Conservation (phyloP, 2,329 filamentous ascomycete species). For the Trichoderma brevicompactum region DNA sequence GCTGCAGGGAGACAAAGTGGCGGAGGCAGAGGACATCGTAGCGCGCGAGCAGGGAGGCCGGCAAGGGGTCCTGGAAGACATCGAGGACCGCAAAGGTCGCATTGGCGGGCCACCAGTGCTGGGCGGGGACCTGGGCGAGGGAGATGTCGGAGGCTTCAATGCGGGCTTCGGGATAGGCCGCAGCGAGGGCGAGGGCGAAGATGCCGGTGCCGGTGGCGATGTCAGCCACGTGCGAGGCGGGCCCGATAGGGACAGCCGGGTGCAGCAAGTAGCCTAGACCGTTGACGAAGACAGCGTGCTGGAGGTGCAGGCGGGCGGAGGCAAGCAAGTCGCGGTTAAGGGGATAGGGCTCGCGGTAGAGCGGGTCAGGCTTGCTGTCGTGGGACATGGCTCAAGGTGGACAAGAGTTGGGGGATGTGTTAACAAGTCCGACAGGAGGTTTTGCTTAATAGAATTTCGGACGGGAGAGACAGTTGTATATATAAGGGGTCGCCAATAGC, state of each 20-base stretch:
- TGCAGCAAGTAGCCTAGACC: slow-evolving; percentile 5
- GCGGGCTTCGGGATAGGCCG: slow-evolving; percentile 4
- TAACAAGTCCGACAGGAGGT: too few relatives aligned
- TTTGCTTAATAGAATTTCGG: too few relatives aligned
- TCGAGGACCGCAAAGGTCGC: background rate
- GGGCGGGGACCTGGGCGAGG: slow-evolving; percentile 6
- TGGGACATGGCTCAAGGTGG: too few relatives aligned
- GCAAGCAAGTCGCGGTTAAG: slow-evolving; percentile 5
- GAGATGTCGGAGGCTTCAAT: slow-evolving; percentile 5
- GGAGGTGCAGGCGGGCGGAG: slow-evolving; percentile 8
- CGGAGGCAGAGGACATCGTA: too few relatives aligned
- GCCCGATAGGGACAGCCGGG: background rate
- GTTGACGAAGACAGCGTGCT: slow-evolving; percentile 7
- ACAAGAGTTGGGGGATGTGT: too few relatives aligned
- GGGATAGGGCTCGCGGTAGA: background rate
- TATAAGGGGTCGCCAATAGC: too few relatives aligned
- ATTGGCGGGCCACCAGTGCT: slow-evolving; percentile 6
- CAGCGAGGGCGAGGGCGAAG: slow-evolving; percentile 1
- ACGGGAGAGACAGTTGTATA: too few relatives aligned
- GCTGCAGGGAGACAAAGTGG: too few relatives aligned
- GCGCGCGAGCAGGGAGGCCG: too few relatives aligned
- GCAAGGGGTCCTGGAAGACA: too few relatives aligned
- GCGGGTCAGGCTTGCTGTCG: too few relatives aligned
- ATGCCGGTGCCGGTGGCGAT: slow-evolving; percentile 10
- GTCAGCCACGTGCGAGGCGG: background rate